Evolutionary conservation across 192 early-diverging fungal species (phyloP).

Genomic region (Rhizophagus sp.): DNA sequence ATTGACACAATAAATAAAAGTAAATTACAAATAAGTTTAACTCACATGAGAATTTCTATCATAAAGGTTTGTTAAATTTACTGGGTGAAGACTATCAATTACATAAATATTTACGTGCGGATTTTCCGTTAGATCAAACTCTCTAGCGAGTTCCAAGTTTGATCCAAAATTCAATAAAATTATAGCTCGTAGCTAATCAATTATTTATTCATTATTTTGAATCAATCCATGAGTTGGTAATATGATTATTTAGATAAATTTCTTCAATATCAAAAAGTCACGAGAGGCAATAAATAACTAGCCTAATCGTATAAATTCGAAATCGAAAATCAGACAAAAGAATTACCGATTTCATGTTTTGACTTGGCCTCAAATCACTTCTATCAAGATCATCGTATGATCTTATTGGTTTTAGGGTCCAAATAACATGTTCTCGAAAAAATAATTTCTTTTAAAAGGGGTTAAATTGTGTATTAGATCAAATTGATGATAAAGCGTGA

Average conservation of each 20-base stretch:
- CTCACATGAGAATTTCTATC: background rate
- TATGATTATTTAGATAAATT: slow-evolving; percentile 14
- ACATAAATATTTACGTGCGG: background rate
- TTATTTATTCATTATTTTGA: background rate
- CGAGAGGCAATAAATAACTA: background rate
- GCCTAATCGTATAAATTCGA: background rate
- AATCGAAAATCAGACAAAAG: background rate
- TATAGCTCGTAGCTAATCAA: slow-evolving; percentile 17
- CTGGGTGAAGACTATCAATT: slow-evolving; percentile 6
- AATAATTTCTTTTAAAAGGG: slow-evolving; percentile 8
- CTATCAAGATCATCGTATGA: background rate
- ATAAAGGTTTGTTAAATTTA: slow-evolving; percentile 3
- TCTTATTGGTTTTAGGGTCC: slow-evolving; percentile 11
- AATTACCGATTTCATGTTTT: slow-evolving; percentile 6
- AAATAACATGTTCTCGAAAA: slow-evolving; percentile 3
- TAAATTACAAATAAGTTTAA: background rate
- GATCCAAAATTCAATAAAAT: slow-evolving; percentile 20
- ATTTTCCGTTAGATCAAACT: slow-evolving; percentile 3
- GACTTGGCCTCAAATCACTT: background rate
- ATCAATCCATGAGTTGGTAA: background rate
- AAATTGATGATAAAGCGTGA: background rate
- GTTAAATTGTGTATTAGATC: background rate
- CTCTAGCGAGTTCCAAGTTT: slow-evolving; percentile 1
- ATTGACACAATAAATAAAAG: background rate
- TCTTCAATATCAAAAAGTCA: background rate